These are phyloP conservation scores for Cytospora piceicola DNA, from an alignment of 2,329 filamentous ascomycete species.

Conservation along the genomic window DNA sequence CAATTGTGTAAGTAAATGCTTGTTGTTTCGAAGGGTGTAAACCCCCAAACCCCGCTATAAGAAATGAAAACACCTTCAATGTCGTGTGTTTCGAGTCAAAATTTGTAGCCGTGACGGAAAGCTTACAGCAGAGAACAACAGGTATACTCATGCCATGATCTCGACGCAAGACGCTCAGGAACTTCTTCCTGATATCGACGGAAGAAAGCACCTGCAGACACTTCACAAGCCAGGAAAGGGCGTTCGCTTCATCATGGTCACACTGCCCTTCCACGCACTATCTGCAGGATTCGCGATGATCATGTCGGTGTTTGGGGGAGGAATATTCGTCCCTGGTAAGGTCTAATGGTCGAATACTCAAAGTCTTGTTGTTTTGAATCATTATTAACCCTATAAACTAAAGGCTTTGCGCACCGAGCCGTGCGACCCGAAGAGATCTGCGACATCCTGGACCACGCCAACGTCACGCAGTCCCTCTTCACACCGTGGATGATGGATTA, in stretches of 20 bases:
- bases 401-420: constrained; percentile 30
- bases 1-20: constrained; percentile 13
- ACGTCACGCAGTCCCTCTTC: constrained; percentile 25
- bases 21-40: background rate
- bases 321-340: constrained; percentile 28
- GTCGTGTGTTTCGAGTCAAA: background rate
- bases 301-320: constrained; percentile 28
- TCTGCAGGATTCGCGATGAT: constrained; percentile 22
- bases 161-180: constrained; percentile 16
- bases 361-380: background rate
- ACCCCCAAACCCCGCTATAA: background rate
- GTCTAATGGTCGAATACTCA: background rate
- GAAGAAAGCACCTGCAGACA: background rate
- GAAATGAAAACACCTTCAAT: background rate
- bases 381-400: background rate
- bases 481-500: constrained; percentile 34
- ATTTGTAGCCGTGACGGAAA: too few relatives aligned
- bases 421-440: constrained; percentile 28
- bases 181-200: constrained; percentile 8
- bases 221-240: constrained; percentile 22
- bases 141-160: constrained; percentile 15
- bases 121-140: background rate
- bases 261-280: constrained; percentile 31
- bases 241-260: constrained; percentile 28
- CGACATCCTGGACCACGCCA: constrained; percentile 28